Base-by-base conservation (phyloP, 345 rosid genomes). In the Populus euphratica region DNA sequence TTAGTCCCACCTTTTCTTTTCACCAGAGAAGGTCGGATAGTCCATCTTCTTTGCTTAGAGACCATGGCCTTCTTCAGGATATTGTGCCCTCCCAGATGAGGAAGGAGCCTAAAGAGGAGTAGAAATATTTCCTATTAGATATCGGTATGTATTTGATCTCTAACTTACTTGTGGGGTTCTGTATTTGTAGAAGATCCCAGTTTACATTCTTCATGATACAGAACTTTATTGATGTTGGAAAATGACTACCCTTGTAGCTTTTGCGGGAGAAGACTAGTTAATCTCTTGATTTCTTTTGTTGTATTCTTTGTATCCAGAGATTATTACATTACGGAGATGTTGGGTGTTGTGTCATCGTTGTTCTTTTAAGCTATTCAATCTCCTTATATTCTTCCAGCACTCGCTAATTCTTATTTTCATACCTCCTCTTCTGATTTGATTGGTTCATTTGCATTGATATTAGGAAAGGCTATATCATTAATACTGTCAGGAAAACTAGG, bases 31-130 rank as follows among this genome's bases (percentile, higher is more conserved):
- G 79, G 44, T 66, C 63, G 23, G 4, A 7, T 63, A 81, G 75
- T 79, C 70, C 82, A 27, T 27, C 87, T 81, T 83, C 83, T 63
- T 69, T 82, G 81, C 50, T 79, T 61, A 82, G 90, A 81, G 98
- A 92, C 77, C 83, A 88, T 50, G 99, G 99, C 20, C 92, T 96
- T 50, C 99, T 96, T 82, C 93, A 96, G 81, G 99, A 96, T 82
- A 91, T 94, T 4, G 90, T 90, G 76, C 95, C 97, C 44, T 79
- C 97, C 12, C 96, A 85, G 84, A 91, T 90, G 88, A 81, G 90
- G 73, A 82, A 81, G 54, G 88, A 84, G 76, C 70, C 79, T 2
- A 77, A 87, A 50, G 80, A 81, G 68, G 88, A 85, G 77, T 79
- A 77, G 79, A 36, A 20, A 4, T 29, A 17, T 2, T 63, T 16